phyloP scores from a whole-genome alignment of 2,329 filamentous ascomycete genomes.

The Aureobasidium vineae region DNA sequence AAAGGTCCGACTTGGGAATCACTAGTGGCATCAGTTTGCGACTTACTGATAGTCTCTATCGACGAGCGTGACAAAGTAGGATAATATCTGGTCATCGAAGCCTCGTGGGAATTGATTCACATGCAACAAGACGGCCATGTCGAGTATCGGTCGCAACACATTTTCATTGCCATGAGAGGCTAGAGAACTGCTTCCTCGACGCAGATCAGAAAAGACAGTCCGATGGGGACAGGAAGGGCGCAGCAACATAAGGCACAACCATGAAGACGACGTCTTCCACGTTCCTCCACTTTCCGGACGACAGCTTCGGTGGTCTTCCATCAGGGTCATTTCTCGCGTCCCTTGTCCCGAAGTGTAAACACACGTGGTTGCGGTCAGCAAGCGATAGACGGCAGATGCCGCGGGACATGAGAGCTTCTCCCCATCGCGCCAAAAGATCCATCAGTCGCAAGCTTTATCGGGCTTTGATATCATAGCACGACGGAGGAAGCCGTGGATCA shows the following conservation, averaged over 20 bases:
- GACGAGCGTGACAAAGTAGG: background rate
- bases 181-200: no score
- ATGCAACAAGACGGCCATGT: no score
- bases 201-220: background rate
- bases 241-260: background rate
- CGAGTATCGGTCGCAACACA: no score
- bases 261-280: background rate
- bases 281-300: conserved; percentile 7
- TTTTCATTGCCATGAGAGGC: no score
- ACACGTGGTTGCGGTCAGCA: conserved; percentile 17
- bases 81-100: background rate
- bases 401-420: background rate
- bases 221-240: background rate
- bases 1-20: background rate
- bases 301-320: background rate
- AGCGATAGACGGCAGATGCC: background rate
- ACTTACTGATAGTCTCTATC: no score
- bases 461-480: conserved; percentile 13
- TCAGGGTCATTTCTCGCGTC: conserved; percentile 9
- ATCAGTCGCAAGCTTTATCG: background rate
- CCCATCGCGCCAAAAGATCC: conserved; percentile 15
- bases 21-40: background rate
- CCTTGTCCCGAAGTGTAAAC: conserved; percentile 6
- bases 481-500: conserved; percentile 3
- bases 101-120: background rate